Evolutionary conservation across 257 asterid species (phyloP).

Genomic region (Hygrophila difformis): DNA sequence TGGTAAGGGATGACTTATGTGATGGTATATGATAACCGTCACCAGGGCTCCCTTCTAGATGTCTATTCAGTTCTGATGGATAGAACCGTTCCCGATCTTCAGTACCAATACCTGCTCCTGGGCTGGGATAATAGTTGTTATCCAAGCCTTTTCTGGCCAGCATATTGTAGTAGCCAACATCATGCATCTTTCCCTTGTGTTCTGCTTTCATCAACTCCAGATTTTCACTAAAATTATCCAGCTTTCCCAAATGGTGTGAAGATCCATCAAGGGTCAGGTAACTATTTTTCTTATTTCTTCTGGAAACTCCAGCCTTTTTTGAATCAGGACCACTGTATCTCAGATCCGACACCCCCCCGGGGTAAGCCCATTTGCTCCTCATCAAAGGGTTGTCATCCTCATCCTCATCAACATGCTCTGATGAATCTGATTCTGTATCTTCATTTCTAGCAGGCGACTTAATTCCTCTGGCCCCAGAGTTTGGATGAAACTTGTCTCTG

Average conservation of each 20-base stretch:
- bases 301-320: constrained; percentile 39
- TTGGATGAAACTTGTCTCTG: constrained; percentile 9
- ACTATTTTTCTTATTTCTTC: constrained; percentile 43
- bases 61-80: constrained; percentile 54
- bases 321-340: constrained; percentile 31
- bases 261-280: constrained; percentile 41
- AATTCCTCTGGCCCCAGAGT: too few relatives aligned
- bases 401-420: constrained; percentile 52
- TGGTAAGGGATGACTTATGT: constrained; percentile 26
- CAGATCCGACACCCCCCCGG: constrained; percentile 54
- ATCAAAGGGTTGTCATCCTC: constrained; percentile 79
- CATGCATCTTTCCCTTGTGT: constrained; percentile 67
- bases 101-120: constrained; percentile 28
- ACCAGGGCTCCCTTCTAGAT: constrained; percentile 38
- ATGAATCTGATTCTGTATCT: too few relatives aligned
- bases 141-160: constrained; percentile 33
- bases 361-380: constrained; percentile 96
- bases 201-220: constrained; percentile 37
- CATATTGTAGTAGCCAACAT: constrained; percentile 40
- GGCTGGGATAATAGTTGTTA: constrained; percentile 37
- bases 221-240: constrained; percentile 33
- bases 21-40: constrained; percentile 41
- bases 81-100: constrained; percentile 40
- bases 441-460: too few relatives aligned
- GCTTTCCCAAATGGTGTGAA: constrained; percentile 28